Conservation (phyloP, 2,329 filamentous ascomycete genomes). For the Onygenales sp. region DNA sequence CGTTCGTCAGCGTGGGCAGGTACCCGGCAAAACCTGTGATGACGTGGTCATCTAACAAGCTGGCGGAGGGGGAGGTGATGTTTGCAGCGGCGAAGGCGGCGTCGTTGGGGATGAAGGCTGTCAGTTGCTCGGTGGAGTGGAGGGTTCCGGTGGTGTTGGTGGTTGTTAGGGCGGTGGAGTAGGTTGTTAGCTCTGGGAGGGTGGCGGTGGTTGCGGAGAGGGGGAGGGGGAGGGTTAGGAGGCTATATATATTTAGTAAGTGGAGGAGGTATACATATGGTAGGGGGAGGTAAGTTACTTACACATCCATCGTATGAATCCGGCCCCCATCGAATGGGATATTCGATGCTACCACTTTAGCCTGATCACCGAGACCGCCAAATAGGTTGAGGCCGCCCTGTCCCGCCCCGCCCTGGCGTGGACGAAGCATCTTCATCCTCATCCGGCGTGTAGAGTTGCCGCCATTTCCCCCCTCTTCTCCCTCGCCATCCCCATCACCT, state of each 20-base stretch:
- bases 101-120: neutral
- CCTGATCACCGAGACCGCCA: neutral
- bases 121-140: neutral
- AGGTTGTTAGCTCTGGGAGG: neutral
- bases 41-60: neutral
- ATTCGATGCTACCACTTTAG: neutral
- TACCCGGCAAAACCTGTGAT: neutral
- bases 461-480: no score
- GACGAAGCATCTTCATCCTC: neutral
- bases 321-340: neutral
- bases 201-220: neutral
- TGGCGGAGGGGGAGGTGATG: neutral
- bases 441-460: neutral
- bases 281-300: neutral
- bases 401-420: neutral
- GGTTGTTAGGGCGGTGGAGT: neutral
- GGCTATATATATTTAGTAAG: neutral
- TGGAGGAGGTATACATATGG: neutral
- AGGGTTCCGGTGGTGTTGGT: neutral
- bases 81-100: neutral
- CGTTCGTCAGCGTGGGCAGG: neutral
- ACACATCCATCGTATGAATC: neutral
- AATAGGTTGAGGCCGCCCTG: neutral
- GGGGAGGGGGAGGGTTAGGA: neutral
- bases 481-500: neutral